Percentiles rank a stretch among this genome's conserved stretches.
These are phyloP conservation scores for Diaporthe humulicola DNA, from an alignment of 2,329 filamentous ascomycete species.

Conservation along the genomic window DNA sequence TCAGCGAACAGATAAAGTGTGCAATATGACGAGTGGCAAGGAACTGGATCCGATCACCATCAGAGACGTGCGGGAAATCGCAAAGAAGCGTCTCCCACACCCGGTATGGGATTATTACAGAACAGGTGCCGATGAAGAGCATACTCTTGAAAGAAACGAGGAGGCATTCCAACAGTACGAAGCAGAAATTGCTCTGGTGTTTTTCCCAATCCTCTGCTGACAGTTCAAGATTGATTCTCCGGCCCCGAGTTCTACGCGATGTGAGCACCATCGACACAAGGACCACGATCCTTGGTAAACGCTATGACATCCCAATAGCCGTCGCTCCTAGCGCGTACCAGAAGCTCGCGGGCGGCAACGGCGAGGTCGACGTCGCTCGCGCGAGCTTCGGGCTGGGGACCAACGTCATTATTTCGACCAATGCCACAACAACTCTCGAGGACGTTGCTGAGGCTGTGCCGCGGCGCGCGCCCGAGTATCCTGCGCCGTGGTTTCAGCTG, in stretches of 20 bases:
- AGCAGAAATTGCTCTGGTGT: neutral
- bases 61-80: neutral
- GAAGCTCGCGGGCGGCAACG: slow-evolving; percentile 63
- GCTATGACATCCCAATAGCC: slow-evolving; percentile 63
- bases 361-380: slow-evolving; percentile 63
- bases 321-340: slow-evolving; percentile 68
- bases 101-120: slow-evolving; percentile 4
- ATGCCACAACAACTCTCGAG: slow-evolving; percentile 58
- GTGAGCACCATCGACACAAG: slow-evolving; percentile 54
- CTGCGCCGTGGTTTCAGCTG: neutral
- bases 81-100: neutral
- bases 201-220: neutral
- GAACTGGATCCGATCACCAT: neutral
- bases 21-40: neutral
- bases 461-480: neutral
- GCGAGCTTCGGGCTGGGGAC: slow-evolving; percentile 58
- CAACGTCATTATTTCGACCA: slow-evolving; percentile 62
- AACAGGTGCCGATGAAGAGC: neutral
- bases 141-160: neutral
- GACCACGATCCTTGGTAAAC: slow-evolving; percentile 58
- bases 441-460: slow-evolving; percentile 53
- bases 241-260: slow-evolving; percentile 58
- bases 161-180: slow-evolving; percentile 3
- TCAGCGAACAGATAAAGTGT: neutral
- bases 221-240: slow-evolving; percentile 44